Evolutionary conservation across 1,139 yeast species (phyloP).

Genomic region (Suhomyces taliae): DNA sequence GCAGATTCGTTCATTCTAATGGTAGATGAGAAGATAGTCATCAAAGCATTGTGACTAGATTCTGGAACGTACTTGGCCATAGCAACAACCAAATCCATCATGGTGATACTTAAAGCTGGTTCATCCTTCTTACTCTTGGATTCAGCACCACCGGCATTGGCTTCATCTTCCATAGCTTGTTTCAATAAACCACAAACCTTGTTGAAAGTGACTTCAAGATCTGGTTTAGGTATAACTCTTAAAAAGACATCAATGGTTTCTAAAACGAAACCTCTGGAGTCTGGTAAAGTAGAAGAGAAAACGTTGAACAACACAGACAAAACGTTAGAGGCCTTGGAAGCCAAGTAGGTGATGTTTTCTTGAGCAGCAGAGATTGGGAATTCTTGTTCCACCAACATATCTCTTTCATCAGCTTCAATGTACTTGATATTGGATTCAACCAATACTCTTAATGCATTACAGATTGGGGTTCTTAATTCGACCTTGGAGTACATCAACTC

Average conservation of each 20-base stretch:
- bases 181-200: constrained; percentile 81
- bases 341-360: constrained; percentile 59
- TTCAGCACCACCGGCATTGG: constrained; percentile 3
- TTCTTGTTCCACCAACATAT: constrained; percentile 57
- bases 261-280: constrained; percentile 77
- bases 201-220: constrained; percentile 73
- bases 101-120: constrained; percentile 69
- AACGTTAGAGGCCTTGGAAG: constrained; percentile 68
- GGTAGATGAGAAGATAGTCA: constrained; percentile 74
- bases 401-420: constrained; percentile 56
- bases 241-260: constrained; percentile 85
- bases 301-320: constrained; percentile 89
- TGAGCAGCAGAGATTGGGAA: constrained; percentile 60
- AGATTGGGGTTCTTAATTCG: constrained; percentile 72
- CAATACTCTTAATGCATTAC: constrained; percentile 74
- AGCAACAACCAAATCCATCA: constrained; percentile 87
- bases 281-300: constrained; percentile 82
- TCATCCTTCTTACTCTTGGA: constrained; percentile 24
- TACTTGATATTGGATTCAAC: constrained; percentile 76
- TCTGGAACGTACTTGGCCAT: constrained; percentile 82
- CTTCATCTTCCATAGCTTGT: constrained; percentile 70
- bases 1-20: constrained; percentile 56
- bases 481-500: constrained; percentile 72
- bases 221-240: constrained; percentile 65
- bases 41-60: constrained; percentile 68